Percentiles rank a stretch among this genome's conserved stretches.
Conservation (phyloP, 2,329 filamentous ascomycete genomes). For the Fusarium xylarioides region DNA sequence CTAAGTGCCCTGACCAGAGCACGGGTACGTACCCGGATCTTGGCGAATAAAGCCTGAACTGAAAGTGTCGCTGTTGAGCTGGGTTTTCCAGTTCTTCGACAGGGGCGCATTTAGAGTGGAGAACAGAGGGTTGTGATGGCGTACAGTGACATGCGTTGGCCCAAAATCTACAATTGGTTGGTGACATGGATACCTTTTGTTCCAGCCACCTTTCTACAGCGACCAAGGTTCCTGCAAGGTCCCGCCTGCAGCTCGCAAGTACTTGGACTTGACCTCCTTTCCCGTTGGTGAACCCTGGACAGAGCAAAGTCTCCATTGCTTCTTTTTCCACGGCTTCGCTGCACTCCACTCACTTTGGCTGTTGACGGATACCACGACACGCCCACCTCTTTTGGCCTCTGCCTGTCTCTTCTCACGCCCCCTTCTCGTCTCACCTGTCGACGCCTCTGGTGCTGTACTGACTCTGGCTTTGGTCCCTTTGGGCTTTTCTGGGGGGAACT, state of each 20-base stretch:
- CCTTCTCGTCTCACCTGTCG: conserved; percentile 32
- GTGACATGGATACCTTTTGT: neutral
- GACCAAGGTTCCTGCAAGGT: conserved; percentile 20
- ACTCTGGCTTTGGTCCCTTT: conserved; percentile 14
- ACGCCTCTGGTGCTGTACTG: conserved; percentile 26
- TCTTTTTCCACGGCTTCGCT: conserved; percentile 35
- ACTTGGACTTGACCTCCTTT: conserved; percentile 19
- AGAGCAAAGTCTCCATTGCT: conserved; percentile 32
- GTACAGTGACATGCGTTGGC: conserved; percentile 14
- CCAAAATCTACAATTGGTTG: neutral
- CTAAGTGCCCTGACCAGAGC: conserved; percentile 29
- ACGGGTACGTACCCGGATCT: conserved; percentile 32
- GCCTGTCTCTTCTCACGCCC: neutral
- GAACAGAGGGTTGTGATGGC: neutral
- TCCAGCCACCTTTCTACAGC: conserved; percentile 3
- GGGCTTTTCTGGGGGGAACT: conserved; percentile 24
- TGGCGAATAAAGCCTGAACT: conserved; percentile 27
- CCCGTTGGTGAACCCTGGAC: conserved; percentile 13
- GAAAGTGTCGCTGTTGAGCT: conserved; percentile 16
- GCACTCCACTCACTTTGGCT: conserved; percentile 28
- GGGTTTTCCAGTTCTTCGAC: conserved; percentile 34
- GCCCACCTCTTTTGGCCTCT: conserved; percentile 11
- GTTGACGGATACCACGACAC: conserved; percentile 27
- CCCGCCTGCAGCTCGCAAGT: conserved; percentile 9
- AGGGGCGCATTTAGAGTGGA: conserved; percentile 27